Base-by-base conservation (phyloP, 139 green algal genomes). In the Ulvella scutata region DNA sequence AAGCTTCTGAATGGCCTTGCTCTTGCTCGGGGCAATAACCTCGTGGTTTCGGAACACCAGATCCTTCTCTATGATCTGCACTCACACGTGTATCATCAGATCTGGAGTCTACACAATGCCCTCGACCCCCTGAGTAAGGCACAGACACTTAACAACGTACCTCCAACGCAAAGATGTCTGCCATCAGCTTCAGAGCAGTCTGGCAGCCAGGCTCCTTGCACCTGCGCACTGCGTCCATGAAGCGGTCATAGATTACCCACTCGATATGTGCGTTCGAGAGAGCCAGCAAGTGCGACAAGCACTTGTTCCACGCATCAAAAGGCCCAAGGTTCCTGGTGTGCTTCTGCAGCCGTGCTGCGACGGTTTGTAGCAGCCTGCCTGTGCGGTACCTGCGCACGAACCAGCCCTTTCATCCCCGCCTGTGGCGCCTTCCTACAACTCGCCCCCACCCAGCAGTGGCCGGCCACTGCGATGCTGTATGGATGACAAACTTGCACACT, bases 221-320 rank as follows among this genome's bases (percentile, higher is more conserved):
- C 26, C 72, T 59, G 26, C 82, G 73, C 59, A 88, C 83, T 0
- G 81, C 88, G n/a, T 82, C 72, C 43, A 88, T 73, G 75, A 88
- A 85, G 33, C 74, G 73, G 35, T 74, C 74, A 37, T 77, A 76
- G 3, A 81, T 37, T 4, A 84, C 72, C 35, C 43, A 74, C 78
- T 86, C 84, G 38, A 89, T 74, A 74, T 91, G 85, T 9, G 87
- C 84, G 17, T 81, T 75, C 33, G 87, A 80, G 43, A 91, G 81
- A n/a, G 75, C 79, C 72, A 94, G 82, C 74, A 93, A 77, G 85
- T 93, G 88, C 61, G 79, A 80, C 72, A 93, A 82, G 83, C 90
- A 93, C 44, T 85, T 86, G 84, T 92, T 93, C 90, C 90, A 95
- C 26, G 90, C 89, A 37, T 82, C 60, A 74, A 92, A 94, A 37